Evolutionary conservation across 805 yeast species (phyloP).

Genomic region (Metschnikowia dekortorum): DNA sequence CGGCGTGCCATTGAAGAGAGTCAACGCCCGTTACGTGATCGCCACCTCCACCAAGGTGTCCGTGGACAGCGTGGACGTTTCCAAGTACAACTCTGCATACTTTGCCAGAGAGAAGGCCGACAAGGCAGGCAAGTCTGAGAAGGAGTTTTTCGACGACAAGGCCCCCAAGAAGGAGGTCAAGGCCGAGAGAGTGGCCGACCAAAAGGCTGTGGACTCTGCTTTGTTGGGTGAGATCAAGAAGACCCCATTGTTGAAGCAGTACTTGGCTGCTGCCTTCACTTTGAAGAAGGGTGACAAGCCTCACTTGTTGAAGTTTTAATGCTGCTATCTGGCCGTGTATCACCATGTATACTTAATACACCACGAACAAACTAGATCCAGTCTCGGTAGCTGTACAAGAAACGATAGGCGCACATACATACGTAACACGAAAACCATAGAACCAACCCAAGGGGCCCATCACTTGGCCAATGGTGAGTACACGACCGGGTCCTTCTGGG

Average conservation of each 20-base stretch:
- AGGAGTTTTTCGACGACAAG: constrained; percentile 81
- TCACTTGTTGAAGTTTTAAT: constrained; percentile 94
- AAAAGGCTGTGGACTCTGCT: constrained; percentile 90
- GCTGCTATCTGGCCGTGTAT: background rate
- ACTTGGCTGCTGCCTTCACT: constrained; percentile 92
- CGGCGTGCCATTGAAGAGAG: constrained; percentile 99
- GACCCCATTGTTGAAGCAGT: constrained; percentile 95
- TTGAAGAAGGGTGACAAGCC: constrained; percentile 98
- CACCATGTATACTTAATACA: constrained; percentile 20
- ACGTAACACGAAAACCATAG: too few relatives aligned
- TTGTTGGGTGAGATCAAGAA: constrained; percentile 91
- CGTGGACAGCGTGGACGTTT: constrained; percentile 74
- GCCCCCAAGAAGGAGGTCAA: constrained; percentile 79
- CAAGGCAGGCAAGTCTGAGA: constrained; percentile 81
- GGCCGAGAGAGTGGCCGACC: constrained; percentile 94
- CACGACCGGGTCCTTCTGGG: too few relatives aligned
- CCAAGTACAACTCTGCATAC: constrained; percentile 91
- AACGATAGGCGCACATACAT: background rate
- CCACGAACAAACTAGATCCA: constrained; percentile 10
- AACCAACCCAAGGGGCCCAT: too few relatives aligned
- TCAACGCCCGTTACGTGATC: constrained; percentile 96
- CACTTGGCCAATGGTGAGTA: too few relatives aligned
- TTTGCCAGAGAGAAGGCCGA: constrained; percentile 92
- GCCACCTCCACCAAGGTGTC: constrained; percentile 94
- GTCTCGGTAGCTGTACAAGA: background rate